Conservation (phyloP, 169 alveolate genomes). For the Theileria annulata region DNA sequence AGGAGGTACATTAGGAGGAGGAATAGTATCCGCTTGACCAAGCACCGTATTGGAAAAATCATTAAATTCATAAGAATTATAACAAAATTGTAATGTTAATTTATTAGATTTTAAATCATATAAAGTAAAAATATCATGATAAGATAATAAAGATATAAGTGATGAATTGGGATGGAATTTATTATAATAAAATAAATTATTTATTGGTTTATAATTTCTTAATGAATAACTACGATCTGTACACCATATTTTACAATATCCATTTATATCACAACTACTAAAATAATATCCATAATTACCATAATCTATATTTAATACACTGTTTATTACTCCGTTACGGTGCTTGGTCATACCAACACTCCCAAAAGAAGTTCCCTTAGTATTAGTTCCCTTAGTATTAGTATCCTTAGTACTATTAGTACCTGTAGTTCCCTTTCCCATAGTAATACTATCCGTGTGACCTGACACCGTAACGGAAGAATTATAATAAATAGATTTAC, state of each 20-base stretch:
- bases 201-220: slow-evolving; percentile 43
- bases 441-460: background rate
- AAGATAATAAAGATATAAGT: slow-evolving; percentile 36
- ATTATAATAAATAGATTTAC: background rate
- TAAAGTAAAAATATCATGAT: slow-evolving; percentile 44
- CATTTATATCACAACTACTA: slow-evolving; percentile 57
- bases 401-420: background rate
- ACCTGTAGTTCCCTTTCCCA: no score
- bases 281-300: slow-evolving; percentile 60
- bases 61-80: background rate
- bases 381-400: background rate
- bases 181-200: slow-evolving; percentile 31
- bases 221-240: slow-evolving; percentile 66
- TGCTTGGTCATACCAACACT: no score
- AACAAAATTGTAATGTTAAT: background rate
- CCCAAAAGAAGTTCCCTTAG: no score
- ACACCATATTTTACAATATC: slow-evolving; percentile 64
- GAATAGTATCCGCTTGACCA: no score
- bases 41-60: no score
- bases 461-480: background rate
- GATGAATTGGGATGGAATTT: slow-evolving; percentile 66
- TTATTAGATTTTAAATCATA: slow-evolving; percentile 32
- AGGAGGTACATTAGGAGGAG: background rate
- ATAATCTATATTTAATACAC: slow-evolving; percentile 45
- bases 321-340: slow-evolving; percentile 44